phyloP scores from a whole-genome alignment of 2,329 filamentous ascomycete genomes.

The Xylariaceae sp. region DNA sequence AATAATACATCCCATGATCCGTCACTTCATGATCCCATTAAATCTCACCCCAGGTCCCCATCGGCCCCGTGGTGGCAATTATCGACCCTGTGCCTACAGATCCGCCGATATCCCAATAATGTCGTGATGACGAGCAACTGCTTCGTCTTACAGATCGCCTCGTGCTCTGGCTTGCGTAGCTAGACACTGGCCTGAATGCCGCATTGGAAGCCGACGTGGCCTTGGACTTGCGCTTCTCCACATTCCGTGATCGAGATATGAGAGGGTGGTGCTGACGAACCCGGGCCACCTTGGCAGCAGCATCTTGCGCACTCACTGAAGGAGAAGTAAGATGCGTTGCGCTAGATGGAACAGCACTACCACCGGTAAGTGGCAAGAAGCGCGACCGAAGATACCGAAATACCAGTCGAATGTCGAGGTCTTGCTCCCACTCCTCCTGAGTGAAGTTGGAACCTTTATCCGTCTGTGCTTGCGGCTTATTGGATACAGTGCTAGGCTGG shows the following conservation, averaged over 20 bases:
- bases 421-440: slow-evolving; percentile 87
- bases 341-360: slow-evolving; percentile 39
- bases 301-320: slow-evolving; percentile 53
- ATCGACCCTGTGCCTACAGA: slow-evolving; percentile 71
- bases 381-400: slow-evolving; percentile 80
- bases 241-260: slow-evolving; percentile 55
- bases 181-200: slow-evolving; percentile 50
- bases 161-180: slow-evolving; percentile 84
- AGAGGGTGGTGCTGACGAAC: slow-evolving; percentile 88
- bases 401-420: slow-evolving; percentile 84
- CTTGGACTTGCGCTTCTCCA: slow-evolving; percentile 54
- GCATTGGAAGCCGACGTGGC: slow-evolving; percentile 46
- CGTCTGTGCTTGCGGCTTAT: slow-evolving; percentile 17
- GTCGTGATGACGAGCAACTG: slow-evolving; percentile 63
- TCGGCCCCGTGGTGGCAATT: slow-evolving; percentile 59
- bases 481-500: slow-evolving; percentile 14
- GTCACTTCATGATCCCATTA: slow-evolving; percentile 31
- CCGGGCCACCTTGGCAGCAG: slow-evolving; percentile 71
- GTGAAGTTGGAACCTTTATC: slow-evolving; percentile 40
- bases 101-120: slow-evolving; percentile 89
- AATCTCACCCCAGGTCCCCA: slow-evolving; percentile 77
- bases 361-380: slow-evolving; percentile 53
- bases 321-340: slow-evolving; percentile 45
- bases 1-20: not conserved
- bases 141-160: slow-evolving; percentile 64